Evolutionary conservation across 2,329 filamentous ascomycete genomes (phyloP).

Genomic region (Fusarium secorum): DNA sequence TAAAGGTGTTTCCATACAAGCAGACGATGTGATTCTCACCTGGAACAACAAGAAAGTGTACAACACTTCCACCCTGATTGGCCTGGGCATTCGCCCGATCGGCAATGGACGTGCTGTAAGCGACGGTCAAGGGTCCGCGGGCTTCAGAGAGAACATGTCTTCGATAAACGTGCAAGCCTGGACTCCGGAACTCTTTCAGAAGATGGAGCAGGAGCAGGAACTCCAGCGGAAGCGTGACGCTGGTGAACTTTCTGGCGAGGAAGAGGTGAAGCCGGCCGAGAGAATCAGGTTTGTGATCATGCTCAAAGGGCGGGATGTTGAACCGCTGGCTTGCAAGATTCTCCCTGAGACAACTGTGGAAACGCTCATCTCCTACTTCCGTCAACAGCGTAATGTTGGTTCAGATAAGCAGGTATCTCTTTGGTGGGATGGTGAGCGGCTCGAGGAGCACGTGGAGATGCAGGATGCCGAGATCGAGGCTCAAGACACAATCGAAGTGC

Average conservation of each 20-base stretch:
- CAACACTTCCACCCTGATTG: conserved; percentile 75
- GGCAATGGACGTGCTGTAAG: conserved; percentile 53
- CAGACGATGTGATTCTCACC: conserved; percentile 73
- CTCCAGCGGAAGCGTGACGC: conserved; percentile 53
- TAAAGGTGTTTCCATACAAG: conserved; percentile 45
- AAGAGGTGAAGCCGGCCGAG: conserved; percentile 40
- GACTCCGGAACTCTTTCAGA: conserved; percentile 68
- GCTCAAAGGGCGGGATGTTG: conserved; percentile 61
- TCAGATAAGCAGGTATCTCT: conserved; percentile 65
- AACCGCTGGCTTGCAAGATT: conserved; percentile 60
- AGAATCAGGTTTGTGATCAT: conserved; percentile 57
- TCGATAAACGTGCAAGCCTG: conserved; percentile 78
- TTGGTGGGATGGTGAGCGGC: conserved; percentile 76
- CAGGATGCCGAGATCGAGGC: conserved; percentile 76
- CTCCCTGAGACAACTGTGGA: conserved; percentile 65
- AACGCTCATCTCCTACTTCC: conserved; percentile 69
- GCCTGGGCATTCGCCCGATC: conserved; percentile 66
- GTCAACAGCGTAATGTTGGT: conserved; percentile 59
- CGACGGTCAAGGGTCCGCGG: conserved; percentile 48
- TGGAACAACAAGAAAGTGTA: conserved; percentile 79
- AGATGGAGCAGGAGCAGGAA: conserved; percentile 59
- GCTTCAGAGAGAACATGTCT: conserved; percentile 78
- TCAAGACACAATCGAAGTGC: conserved; percentile 78
- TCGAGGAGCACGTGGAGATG: conserved; percentile 68
- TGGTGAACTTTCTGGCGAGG: conserved; percentile 50